These are phyloP conservation scores for Heritiera littoralis DNA, from an alignment of 345 rosid genomes.

Conservation along the genomic window DNA sequence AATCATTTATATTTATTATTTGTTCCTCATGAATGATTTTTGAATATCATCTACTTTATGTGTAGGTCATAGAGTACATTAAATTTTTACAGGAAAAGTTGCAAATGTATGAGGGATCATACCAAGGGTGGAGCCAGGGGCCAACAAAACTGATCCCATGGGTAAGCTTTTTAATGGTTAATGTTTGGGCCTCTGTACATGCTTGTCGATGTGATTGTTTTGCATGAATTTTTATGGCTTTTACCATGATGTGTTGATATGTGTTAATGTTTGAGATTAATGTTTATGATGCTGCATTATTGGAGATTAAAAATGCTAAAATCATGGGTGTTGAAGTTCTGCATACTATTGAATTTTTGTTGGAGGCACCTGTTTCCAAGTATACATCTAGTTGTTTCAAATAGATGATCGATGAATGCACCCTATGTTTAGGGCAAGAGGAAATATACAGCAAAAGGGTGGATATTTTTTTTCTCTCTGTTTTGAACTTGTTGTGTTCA, in stretches of 20 bases:
- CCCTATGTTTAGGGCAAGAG: neutral
- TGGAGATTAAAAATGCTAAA: slow-evolving; percentile 9
- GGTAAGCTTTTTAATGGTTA: slow-evolving; percentile 41
- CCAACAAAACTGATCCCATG: slow-evolving; percentile 66
- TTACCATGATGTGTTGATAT: neutral
- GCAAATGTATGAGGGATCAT: slow-evolving; percentile 67
- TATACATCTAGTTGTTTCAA: no score
- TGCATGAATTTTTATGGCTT: neutral
- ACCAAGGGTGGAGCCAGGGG: slow-evolving; percentile 62
- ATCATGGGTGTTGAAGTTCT: neutral
- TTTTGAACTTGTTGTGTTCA: neutral
- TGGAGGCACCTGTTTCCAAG: neutral
- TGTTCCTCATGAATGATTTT: neutral
- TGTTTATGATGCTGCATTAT: neutral
- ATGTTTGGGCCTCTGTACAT: neutral
- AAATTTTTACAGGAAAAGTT: slow-evolving; percentile 72
- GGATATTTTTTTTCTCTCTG: neutral
- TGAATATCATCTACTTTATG: slow-evolving; percentile 15
- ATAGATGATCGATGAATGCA: neutral
- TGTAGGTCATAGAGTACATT: slow-evolving; percentile 81
- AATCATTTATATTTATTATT: neutral
- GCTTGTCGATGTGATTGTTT: neutral
- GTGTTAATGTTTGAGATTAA: neutral
- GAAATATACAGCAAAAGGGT: neutral
- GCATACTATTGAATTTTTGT: no score